Conservation (phyloP, 1,284 basidiomycete species). For the Blastosporella zonata region DNA sequence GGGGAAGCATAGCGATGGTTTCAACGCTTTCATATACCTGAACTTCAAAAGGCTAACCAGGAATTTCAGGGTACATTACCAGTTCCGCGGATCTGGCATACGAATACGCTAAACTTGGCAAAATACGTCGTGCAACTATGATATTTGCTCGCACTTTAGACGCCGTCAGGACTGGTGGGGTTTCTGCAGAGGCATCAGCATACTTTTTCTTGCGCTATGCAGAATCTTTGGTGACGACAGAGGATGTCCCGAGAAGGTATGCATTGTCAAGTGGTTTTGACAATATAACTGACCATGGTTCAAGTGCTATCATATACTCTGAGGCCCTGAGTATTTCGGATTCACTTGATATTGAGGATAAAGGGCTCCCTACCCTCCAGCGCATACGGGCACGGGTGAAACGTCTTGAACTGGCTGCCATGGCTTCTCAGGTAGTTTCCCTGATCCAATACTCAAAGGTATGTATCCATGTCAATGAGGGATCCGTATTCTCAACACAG, state of each 20-base stretch:
- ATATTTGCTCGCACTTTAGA: conserved; percentile 60
- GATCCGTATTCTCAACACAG: conserved; percentile 5
- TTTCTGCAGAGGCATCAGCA: conserved; percentile 48
- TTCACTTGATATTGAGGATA: conserved; percentile 42
- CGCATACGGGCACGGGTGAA: conserved; percentile 58
- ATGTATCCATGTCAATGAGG: conserved; percentile 6
- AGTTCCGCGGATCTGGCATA: conserved; percentile 70
- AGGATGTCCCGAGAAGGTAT: conserved; percentile 64
- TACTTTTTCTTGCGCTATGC: conserved; percentile 66
- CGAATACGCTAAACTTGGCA: conserved; percentile 78
- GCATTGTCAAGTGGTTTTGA: conserved; percentile 14
- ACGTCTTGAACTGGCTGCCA: conserved; percentile 64
- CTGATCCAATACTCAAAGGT: conserved; percentile 70
- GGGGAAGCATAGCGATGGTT: conserved; percentile 51
- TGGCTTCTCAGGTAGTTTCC: conserved; percentile 67
- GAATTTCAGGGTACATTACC: conserved; percentile 56
- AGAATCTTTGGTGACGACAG: conserved; percentile 60
- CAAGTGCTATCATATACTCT: conserved; percentile 53
- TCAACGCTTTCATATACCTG: conserved; percentile 7
- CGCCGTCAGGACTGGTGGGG: conserved; percentile 37
- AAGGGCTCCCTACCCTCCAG: conserved; percentile 46
- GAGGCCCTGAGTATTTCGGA: conserved; percentile 53
- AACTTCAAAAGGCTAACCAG: background rate
- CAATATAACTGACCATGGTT: background rate
- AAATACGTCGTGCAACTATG: conserved; percentile 57